Base-by-base conservation (phyloP, 2,329 filamentous ascomycete species). In the Aspergillus flavus region DNA sequence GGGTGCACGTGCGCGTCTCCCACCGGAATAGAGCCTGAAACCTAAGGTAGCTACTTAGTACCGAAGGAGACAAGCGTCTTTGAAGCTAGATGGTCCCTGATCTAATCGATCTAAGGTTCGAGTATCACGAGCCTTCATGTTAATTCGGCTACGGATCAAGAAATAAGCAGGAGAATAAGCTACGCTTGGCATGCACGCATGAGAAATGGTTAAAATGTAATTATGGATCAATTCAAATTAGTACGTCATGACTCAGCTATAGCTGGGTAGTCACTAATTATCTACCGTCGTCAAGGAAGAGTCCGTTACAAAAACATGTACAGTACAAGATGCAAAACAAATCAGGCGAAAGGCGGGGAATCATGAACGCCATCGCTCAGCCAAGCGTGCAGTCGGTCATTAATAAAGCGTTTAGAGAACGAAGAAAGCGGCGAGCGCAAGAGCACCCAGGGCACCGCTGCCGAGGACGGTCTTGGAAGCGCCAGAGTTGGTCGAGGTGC, bases 401-500 rank as follows among this genome's bases (percentile, higher is more conserved):
- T 50, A 50, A 41, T 52, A 32, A 41, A 23, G 43, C 26, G 56
- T 68, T 75, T 78, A 82, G 68, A 81, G 71, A 32, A 77, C 69
- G 61, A 81, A 68, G 59, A 81, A 66, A 60, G 79, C 81, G 61
- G 76, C 78, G 39, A 83, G 68, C 65, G 80, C 81, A 41, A 80
- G 72, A 54, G 75, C 72, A 59, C 80, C 80, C 36, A 74, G 72
- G 48, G 72, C 73, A 62, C 73, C 75, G 48, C 67, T 73, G 58
- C 74, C 72, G 46, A 72, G 59, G 46, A 75, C 69, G 62, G 74
- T 73, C 57, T 71, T 68, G 64, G 70, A 68, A 60, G 76, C 73
- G 61, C 70, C 76, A 53, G 72, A 69, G 34, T 66, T 54, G 30
- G 71, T 61, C 32, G 63, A 56, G 36, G 69, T 65, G 53, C 52